Evolutionary conservation across 257 asterid genomes (phyloP).

Genomic region (Fraxinus anomala): DNA sequence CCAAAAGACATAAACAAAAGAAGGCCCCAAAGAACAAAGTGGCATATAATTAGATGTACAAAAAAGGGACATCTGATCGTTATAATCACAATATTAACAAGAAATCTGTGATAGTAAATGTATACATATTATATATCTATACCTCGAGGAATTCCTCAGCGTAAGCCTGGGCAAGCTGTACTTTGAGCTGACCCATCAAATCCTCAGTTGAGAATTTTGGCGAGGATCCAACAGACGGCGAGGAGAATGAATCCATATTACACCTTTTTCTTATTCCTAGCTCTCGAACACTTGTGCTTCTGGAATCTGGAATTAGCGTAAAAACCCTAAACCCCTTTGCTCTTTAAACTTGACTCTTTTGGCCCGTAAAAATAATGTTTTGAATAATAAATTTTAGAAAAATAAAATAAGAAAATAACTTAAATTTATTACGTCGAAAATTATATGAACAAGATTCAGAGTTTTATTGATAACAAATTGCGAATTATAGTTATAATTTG

Average conservation of each 20-base stretch:
- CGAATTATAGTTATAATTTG: too few relatives aligned
- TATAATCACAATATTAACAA: background rate
- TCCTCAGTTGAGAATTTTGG: constrained; percentile 51
- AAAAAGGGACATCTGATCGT: background rate
- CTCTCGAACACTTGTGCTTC: background rate
- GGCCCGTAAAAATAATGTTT: too few relatives aligned
- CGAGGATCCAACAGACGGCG: constrained; percentile 60
- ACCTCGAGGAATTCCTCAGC: background rate
- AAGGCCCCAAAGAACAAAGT: background rate
- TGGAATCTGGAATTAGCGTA: background rate
- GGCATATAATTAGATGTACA: background rate
- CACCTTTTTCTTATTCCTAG: background rate
- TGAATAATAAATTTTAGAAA: too few relatives aligned
- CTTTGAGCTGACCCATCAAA: constrained; percentile 18
- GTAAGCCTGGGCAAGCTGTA: background rate
- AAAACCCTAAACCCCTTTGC: constrained; percentile 5
- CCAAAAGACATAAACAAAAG: background rate
- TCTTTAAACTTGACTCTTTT: background rate
- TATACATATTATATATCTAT: too few relatives aligned
- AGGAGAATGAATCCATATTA: constrained; percentile 73
- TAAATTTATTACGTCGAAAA: too few relatives aligned
- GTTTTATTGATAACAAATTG: too few relatives aligned
- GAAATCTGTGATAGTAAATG: background rate
- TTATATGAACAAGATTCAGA: too few relatives aligned
- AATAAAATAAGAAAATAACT: too few relatives aligned